Evolutionary conservation across 495 filamentous ascomycete species (phyloP).

Genomic region (Hypoxylon fuscum): DNA sequence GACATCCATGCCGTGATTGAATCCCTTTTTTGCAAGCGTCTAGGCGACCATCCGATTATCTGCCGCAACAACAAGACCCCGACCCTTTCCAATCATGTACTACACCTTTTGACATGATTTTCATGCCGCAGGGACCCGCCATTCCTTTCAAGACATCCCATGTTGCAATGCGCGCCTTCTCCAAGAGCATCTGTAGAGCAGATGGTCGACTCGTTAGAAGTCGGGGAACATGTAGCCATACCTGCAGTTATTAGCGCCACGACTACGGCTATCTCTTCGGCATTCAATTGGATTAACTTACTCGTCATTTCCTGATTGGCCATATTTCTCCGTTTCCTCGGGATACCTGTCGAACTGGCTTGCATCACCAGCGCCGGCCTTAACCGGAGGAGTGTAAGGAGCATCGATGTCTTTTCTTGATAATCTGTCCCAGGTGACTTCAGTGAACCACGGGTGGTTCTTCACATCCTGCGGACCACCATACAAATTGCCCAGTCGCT

Average conservation of each 20-base stretch:
- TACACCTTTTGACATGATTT: slow-evolving; percentile 13
- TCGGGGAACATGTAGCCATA: slow-evolving; percentile 77
- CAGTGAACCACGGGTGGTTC: slow-evolving; percentile 93
- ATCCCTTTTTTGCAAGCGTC: slow-evolving; percentile 4
- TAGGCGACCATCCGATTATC: no score
- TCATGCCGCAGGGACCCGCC: background rate
- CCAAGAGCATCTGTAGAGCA: slow-evolving; percentile 5
- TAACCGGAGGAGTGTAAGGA: slow-evolving; percentile 96
- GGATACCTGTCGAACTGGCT: slow-evolving; percentile 98
- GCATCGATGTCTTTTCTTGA: slow-evolving; percentile 97
- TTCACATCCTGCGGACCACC: slow-evolving; percentile 95
- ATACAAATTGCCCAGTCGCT: slow-evolving; percentile 91
- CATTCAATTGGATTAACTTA: slow-evolving; percentile 61
- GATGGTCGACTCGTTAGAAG: slow-evolving; percentile 59
- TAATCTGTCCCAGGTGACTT: slow-evolving; percentile 96
- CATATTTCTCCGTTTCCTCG: slow-evolving; percentile 94
- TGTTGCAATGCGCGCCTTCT: slow-evolving; percentile 3
- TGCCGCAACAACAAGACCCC: no score
- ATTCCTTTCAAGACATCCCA: slow-evolving; percentile 7
- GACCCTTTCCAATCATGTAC: slow-evolving; percentile 14
- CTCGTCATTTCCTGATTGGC: slow-evolving; percentile 78
- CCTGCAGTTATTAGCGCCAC: slow-evolving; percentile 52
- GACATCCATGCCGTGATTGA: slow-evolving; percentile 12
- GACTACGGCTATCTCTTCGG: slow-evolving; percentile 5
- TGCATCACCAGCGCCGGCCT: slow-evolving; percentile 90